Base-by-base conservation (phyloP, 2,329 filamentous ascomycete genomes). In the Metarhizium anisopliae region DNA sequence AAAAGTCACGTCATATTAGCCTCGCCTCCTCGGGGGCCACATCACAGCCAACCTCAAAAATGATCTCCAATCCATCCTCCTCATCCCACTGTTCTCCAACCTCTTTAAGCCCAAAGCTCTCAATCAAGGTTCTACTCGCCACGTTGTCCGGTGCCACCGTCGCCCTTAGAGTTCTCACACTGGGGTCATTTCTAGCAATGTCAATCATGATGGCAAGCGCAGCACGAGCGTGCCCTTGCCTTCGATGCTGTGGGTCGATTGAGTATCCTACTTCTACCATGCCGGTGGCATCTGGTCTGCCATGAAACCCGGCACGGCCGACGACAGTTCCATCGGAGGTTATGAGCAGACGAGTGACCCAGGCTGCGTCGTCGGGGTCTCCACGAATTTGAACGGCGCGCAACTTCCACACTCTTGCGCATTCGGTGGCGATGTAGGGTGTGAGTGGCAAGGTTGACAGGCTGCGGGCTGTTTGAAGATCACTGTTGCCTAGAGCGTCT, bases 71-170 rank as follows among this genome's bases (percentile, higher is more conserved):
- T 6, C 51, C 51, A 29, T 52, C 51, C 36, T 52, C 51, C 16
- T 52, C 51, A 16, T 52, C 51, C 51, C 51, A 52, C 38, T 52
- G 51, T n/a, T 52, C 20, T 8, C 51, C 51, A 25, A 32, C 36
- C 40, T 52, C 51, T 11, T 25, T 10, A 32, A 52, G 29, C 25
- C 51, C 51, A 45, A 52, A 52, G 25, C 40, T 38, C 20, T 20
- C 20, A 25, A 52, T 36, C 51, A 52, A 45, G 0, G 25, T 32
- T 36, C 51, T 52, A 0, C 36, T 43, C 16, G 51, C 36, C 10
- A 42, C 40, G n/a, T 45, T 52, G 6, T 32, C 51, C 38, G 51
- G 51, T 10, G 38, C 38, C 14, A 52, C 38, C 5, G 51, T 30
- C 20, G 51, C 51, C n/a, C 51, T 13, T 6, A 32, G 36, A 7